Base-by-base conservation (phyloP, 2,329 filamentous ascomycete species). In the Cercospora janseana region DNA sequence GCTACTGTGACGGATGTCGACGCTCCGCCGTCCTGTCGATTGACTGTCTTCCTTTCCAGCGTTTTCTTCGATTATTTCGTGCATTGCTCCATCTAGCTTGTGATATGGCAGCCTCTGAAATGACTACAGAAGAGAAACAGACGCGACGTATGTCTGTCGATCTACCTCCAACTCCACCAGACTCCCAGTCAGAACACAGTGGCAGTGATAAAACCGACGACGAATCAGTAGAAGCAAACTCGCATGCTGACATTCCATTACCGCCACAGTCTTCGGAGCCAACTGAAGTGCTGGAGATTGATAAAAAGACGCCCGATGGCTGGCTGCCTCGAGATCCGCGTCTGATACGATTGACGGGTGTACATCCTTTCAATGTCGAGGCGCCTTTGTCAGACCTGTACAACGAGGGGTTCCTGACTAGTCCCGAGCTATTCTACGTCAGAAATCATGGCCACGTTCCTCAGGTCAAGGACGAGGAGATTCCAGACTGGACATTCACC, bases 361-460 rank as follows among this genome's bases (percentile, higher is more conserved):
- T 88, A 4, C 91, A 95, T 68, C 91, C 91, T 1, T 95, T 94
- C 75, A 96, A 96, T 61, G 85, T 87, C 41, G 91, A 96, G 70
- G 80, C 91, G 7, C 90, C 91, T 0, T 72, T 96, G 6, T 87
- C 81, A 47, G 82, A 83, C 12, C 74, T 95, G 1, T 95, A 83
- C 69, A 79, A 92, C 51, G 76, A 83, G 72, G 89, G 91, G 0
- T 95, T 95, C 65, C 73, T 96, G 28, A 96, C 90, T 1, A 88
- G 85, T 29, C 86, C 89, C 9, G 86, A 95, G 60, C 75, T 96
- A 1, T 93, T 95, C 70, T 96, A 94, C 67, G 91, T 96, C 6
- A 78, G 91, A 27, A 96, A 95, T 63, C 91, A 96, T 73, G 91
- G 91, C 10, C 74, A 82, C 0, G 90, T 95, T 6, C 91, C 90